Percentiles rank a stretch among this genome's conserved stretches.
These are phyloP conservation scores for Beauveria caledonica DNA, from an alignment of 2,329 filamentous ascomycete species.

Conservation along the genomic window DNA sequence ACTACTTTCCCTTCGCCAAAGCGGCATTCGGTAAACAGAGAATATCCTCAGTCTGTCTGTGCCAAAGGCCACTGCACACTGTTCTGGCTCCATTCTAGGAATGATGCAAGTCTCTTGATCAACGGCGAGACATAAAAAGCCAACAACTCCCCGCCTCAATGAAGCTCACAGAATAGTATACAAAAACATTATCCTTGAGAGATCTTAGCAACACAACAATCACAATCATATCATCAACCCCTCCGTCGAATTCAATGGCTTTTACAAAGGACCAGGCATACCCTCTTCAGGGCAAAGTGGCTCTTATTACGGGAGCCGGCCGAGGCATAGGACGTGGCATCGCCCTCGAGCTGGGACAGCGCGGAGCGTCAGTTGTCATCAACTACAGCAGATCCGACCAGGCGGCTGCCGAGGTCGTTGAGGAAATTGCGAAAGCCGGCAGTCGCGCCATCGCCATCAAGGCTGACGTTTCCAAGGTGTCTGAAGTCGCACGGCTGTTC, in stretches of 20 bases:
- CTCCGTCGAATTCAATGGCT: not conserved
- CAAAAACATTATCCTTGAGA: not conserved
- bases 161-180: not conserved
- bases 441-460: conserved; percentile 51
- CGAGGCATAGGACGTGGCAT: conserved; percentile 60
- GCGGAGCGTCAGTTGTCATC: conserved; percentile 56
- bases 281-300: conserved; percentile 34
- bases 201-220: too few relatives aligned
- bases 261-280: not conserved
- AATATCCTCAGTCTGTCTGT: not conserved
- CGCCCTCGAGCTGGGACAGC: conserved; percentile 57
- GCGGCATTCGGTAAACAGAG: not conserved
- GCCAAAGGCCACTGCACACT: not conserved
- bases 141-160: not conserved
- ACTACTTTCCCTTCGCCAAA: not conserved
- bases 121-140: not conserved
- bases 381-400: conserved; percentile 54
- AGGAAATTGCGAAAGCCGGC: conserved; percentile 46
- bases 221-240: not conserved
- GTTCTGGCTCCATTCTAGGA: not conserved
- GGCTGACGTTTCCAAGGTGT: conserved; percentile 55
- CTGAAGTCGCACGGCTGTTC: conserved; percentile 55
- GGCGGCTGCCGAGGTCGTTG: conserved; percentile 49
- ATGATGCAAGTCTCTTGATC: not conserved
- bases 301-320: conserved; percentile 56